phyloP scores from a whole-genome alignment of 306 rosid genomes.

The Quillaja saponaria region DNA sequence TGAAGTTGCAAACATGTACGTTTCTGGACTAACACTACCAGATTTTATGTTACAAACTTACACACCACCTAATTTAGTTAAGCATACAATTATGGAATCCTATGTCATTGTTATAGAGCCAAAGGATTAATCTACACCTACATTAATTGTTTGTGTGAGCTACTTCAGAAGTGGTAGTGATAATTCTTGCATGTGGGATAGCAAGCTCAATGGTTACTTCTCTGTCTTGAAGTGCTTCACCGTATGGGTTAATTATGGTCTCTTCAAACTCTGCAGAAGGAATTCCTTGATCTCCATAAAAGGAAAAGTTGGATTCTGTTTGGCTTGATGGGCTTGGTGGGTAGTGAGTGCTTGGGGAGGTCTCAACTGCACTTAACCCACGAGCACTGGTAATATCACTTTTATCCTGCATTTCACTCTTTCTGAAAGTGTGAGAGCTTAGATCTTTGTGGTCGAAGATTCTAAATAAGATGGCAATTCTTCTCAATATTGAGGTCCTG shows the following conservation, averaged over 20 bases:
- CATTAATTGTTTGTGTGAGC: not conserved
- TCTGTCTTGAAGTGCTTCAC: not conserved
- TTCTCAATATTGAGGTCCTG: conserved; percentile 27
- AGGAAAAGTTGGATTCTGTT: conserved; percentile 17
- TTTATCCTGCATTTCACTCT: conserved; percentile 3
- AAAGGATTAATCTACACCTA: not conserved
- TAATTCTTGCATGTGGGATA: not conserved
- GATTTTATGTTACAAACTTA: too few relatives aligned
- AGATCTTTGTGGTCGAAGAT: conserved; percentile 41
- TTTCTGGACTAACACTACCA: too few relatives aligned
- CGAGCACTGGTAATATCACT: conserved; percentile 13
- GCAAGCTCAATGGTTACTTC: conserved; percentile 1
- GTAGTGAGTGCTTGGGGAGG: conserved; percentile 36
- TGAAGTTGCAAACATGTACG: too few relatives aligned
- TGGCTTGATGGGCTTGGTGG: conserved; percentile 40
- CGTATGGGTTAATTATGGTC: not conserved
- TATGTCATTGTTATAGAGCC: too few relatives aligned
- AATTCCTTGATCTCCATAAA: conserved; percentile 20
- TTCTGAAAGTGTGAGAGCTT: conserved; percentile 45
- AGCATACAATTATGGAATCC: too few relatives aligned
- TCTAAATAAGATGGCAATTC: conserved; percentile 19
- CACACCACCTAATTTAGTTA: too few relatives aligned
- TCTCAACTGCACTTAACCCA: conserved; percentile 3
- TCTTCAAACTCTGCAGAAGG: conserved; percentile 3
- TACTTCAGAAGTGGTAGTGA: not conserved